These are phyloP conservation scores for Microcera coccophila DNA, from an alignment of 2,329 filamentous ascomycete genomes.

Conservation along the genomic window DNA sequence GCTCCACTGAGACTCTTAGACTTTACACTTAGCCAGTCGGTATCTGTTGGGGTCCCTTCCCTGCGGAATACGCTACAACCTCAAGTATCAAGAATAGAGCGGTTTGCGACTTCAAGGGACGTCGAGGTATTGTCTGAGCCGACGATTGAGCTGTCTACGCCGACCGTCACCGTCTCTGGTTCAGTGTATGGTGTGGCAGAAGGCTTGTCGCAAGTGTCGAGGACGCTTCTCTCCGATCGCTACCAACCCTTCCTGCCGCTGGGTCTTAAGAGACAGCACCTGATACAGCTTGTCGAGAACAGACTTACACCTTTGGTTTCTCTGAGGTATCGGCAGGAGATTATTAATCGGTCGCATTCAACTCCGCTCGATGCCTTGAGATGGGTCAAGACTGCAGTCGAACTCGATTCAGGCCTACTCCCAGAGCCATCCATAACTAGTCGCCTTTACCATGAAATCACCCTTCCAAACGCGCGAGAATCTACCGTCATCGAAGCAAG, in stretches of 20 bases:
- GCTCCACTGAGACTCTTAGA: constrained; percentile 32
- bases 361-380: constrained; percentile 12
- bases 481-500: constrained; percentile 38
- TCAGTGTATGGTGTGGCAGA: constrained; percentile 38
- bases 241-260: constrained; percentile 39
- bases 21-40: constrained; percentile 38
- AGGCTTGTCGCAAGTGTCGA: constrained; percentile 28
- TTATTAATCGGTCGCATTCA: constrained; percentile 24
- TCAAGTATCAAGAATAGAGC: constrained; percentile 22
- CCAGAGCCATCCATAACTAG: constrained; percentile 36
- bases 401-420: constrained; percentile 33
- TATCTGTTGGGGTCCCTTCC: constrained; percentile 33
- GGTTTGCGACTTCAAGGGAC: constrained; percentile 14
- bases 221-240: constrained; percentile 33
- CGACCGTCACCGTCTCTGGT: constrained; percentile 37
- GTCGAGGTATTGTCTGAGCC: constrained; percentile 10
- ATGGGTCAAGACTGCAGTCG: constrained; percentile 24
- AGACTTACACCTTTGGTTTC: constrained; percentile 37
- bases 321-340: constrained; percentile 38
- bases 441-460: constrained; percentile 34
- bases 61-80: constrained; percentile 29
- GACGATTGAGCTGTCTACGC: constrained; percentile 22
- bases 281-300: constrained; percentile 37
- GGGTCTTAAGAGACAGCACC: constrained; percentile 33
- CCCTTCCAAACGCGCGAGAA: constrained; percentile 24